Evolutionary conservation across 2,329 filamentous ascomycete species (phyloP), one percentile per base, ranked within the genome.

Genomic region (Dactylellina drechsleri): DNA sequence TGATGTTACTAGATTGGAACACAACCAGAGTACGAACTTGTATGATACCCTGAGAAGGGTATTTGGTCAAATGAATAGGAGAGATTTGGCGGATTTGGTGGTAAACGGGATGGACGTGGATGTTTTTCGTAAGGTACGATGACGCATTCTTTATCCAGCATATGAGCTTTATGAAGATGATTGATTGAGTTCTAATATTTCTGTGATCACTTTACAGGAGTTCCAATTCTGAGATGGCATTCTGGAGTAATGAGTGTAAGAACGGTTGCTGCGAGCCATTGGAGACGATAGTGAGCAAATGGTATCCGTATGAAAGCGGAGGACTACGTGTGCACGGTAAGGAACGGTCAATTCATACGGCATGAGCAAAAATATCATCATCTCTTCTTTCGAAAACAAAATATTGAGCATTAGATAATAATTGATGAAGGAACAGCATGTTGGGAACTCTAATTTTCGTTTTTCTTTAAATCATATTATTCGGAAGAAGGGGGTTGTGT

Each of bases 11-110:
- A 93, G 97, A 89, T 90, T 96, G 65, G 90, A 90, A 60, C 94
- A 98, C 85, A 99, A 99, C 83, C 90, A 96, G 81, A 97, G 92
- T 84, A 97, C 93, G 58, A 99, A 97, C 80, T 84, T 99, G 72
- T 97, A 97, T 82, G 96, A 99, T 82, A 99, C 96, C 12, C 84
- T 99, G 76, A 85, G 94, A 76, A 86, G 96, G 74, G 95, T 98
- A n/a, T 98, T 99, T 82, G 93, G 90, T 8, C 92, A 96, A 84
- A 98, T 99, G 95, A 91, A 91, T 1, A 85, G 95, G 70, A 85
- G 92, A 67, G 95, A 99, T 83, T 82, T 99, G 80, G 91, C 91
- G 2, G 93, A 98, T 81, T 87, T 89, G 84, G 95, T 97, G 4
- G 90, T 93, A 12, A 88, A 90, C 0, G 94, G 93, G 26, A 94